These are phyloP conservation scores for Imleria badia DNA, from an alignment of 768 basidiomycete species.

Conservation along the genomic window DNA sequence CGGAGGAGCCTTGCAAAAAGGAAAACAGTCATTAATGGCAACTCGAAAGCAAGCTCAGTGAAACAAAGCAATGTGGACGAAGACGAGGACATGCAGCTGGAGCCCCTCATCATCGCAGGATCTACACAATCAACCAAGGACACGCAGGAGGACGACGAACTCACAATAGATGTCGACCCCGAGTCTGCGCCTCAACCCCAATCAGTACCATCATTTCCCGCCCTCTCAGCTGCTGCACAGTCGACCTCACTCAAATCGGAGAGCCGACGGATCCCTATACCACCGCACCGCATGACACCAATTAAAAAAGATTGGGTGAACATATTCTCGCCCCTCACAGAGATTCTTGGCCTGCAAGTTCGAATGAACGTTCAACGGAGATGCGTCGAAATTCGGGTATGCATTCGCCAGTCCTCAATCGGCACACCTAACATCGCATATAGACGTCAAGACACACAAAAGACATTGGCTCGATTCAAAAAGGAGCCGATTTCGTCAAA, in stretches of 20 bases:
- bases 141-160: conserved; percentile 52
- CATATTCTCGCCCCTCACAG: conserved; percentile 92
- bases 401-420: conserved; percentile 27
- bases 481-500: conserved; percentile 96
- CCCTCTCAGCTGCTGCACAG: conserved; percentile 58
- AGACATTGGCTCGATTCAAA: conserved; percentile 90
- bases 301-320: conserved; percentile 96
- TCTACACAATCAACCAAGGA: background rate
- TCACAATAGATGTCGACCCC: conserved; percentile 58
- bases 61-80: conserved; percentile 13
- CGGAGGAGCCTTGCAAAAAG: conserved; percentile 47
- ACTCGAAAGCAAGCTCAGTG: conserved; percentile 8
- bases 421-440: background rate
- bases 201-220: conserved; percentile 65
- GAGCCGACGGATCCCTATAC: conserved; percentile 85
- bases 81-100: conserved; percentile 34
- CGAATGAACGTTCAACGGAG: conserved; percentile 93
- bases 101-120: conserved; percentile 10
- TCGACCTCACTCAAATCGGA: conserved; percentile 68
- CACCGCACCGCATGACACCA: conserved; percentile 97
- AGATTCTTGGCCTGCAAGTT: conserved; percentile 92
- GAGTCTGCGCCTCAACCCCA: conserved; percentile 44
- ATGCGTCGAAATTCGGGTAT: conserved; percentile 89
- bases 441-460: conserved; percentile 95
- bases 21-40: conserved; percentile 13